Conservation (phyloP, 2,329 filamentous ascomycete genomes). For the Sporothrix pseudoabietina region DNA sequence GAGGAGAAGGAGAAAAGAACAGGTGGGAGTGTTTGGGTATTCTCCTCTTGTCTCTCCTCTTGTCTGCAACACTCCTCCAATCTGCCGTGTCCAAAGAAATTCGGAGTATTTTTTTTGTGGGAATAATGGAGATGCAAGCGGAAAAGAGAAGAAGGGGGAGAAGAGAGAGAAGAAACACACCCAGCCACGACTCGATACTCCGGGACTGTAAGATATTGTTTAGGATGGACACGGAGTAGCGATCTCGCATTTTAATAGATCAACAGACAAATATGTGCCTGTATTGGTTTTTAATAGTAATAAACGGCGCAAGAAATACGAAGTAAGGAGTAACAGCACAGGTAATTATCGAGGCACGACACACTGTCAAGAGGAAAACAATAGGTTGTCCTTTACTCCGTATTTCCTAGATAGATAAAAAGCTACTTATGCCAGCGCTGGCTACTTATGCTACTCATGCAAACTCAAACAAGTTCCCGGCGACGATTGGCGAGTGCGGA, state of each 20-base stretch:
- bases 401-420: background rate
- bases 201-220: background rate
- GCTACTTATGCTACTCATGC: background rate
- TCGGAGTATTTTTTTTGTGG: slow-evolving; percentile 10
- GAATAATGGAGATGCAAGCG: background rate
- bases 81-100: background rate
- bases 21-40: background rate
- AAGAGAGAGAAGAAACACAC: slow-evolving; percentile 8
- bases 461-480: background rate
- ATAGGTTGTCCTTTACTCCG: background rate
- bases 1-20: background rate
- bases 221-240: background rate
- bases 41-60: background rate
- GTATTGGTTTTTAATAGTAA: background rate
- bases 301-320: background rate
- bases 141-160: background rate
- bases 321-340: background rate
- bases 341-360: background rate
- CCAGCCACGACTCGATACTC: background rate
- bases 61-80: background rate
- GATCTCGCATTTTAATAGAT: background rate
- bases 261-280: background rate
- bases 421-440: background rate
- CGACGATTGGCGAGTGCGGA: background rate
- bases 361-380: background rate